phyloP scores from a whole-genome alignment of 176 grass and related monocot species.

The Ananas comosus region DNA sequence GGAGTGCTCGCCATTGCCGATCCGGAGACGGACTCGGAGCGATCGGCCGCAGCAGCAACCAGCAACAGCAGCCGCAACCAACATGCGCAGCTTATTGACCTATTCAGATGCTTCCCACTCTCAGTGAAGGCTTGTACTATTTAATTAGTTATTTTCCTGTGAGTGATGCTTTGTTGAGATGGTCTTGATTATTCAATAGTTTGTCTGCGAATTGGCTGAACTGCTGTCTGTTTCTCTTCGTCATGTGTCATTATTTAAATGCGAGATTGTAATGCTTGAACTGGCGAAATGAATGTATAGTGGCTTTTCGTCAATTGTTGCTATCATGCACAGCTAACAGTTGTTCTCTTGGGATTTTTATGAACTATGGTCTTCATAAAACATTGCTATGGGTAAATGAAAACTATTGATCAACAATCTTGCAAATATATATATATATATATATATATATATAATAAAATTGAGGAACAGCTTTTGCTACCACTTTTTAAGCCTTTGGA shows the following conservation, averaged over 20 bases:
- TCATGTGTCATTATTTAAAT: neutral
- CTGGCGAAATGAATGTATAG: neutral
- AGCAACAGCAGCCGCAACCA: conserved; percentile 4
- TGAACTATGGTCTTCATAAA: too few relatives aligned
- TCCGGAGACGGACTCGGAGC: neutral
- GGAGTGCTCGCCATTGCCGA: neutral
- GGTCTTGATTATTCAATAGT: neutral
- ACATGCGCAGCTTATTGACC: conserved; percentile 48
- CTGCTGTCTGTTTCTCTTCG: conserved; percentile 3
- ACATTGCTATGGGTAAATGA: too few relatives aligned
- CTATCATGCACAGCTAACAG: too few relatives aligned
- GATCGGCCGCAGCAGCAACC: conserved; percentile 25
- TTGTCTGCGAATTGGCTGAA: conserved; percentile 1
- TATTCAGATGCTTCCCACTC: conserved; percentile 53
- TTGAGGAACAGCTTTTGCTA: too few relatives aligned
- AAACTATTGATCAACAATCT: too few relatives aligned
- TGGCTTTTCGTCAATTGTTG: too few relatives aligned
- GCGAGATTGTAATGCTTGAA: conserved; percentile 5
- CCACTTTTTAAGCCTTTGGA: too few relatives aligned
- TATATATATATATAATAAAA: too few relatives aligned
- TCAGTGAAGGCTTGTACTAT: conserved; percentile 26
- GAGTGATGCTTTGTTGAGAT: conserved; percentile 4
- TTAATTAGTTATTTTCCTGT: neutral
- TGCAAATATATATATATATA: too few relatives aligned
- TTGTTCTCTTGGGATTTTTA: too few relatives aligned